Conservation (phyloP, 306 rosid genomes). For the Cucumis melo region DNA sequence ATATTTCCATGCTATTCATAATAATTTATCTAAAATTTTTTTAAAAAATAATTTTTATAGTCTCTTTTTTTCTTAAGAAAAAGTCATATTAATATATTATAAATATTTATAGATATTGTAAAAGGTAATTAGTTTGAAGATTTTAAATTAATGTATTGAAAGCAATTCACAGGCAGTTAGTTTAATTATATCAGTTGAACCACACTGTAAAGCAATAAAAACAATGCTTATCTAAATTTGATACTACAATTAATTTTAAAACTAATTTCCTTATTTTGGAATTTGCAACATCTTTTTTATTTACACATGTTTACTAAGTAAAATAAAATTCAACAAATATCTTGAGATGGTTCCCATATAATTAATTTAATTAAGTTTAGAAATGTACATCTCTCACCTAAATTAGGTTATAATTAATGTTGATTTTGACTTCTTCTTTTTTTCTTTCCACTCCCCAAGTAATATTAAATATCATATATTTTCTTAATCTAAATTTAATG, state of each 20-base stretch:
- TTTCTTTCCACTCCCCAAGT: not conserved
- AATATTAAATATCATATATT: not conserved
- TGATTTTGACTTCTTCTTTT: not conserved
- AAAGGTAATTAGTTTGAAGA: not conserved
- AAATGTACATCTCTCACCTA: conserved; percentile 11
- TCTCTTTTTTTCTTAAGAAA: no score
- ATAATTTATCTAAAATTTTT: no score
- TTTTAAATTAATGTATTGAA: not conserved
- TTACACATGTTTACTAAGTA: no score
- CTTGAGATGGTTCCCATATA: not conserved
- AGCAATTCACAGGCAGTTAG: not conserved
- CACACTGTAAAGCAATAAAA: not conserved
- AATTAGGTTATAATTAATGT: not conserved
- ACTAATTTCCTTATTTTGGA: not conserved
- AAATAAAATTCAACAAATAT: not conserved
- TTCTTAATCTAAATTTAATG: not conserved
- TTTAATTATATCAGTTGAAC: not conserved
- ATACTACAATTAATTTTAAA: not conserved
- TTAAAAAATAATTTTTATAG: no score
- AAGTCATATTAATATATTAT: not conserved
- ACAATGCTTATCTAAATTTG: not conserved
- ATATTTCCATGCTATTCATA: no score
- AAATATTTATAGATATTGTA: not conserved
- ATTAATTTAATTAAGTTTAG: conserved; percentile 5
- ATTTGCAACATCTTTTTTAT: not conserved